Evolutionary conservation across 208 protist genomes (phyloP), one percentile per base, ranked within the genome.

Genomic region (Wallacemonas collosoma): DNA sequence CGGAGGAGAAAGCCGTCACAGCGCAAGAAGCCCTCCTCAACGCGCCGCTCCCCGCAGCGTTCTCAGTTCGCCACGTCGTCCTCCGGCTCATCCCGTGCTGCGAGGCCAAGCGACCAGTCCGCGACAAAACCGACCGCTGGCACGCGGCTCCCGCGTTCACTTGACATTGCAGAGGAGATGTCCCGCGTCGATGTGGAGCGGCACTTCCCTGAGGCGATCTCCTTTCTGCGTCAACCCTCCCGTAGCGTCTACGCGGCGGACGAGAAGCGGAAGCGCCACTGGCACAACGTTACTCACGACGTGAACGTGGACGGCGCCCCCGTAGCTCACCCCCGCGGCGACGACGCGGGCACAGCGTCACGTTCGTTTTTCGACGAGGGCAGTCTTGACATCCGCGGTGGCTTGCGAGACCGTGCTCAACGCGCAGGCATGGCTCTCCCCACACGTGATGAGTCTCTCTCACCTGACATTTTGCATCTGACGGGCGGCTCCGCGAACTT

Each of bases 361-460:
- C 61, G 68, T 17, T 93, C 88, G 38, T 92, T 94, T 66, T 96
- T 96, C 58, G 85, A 93, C 68, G 77, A 96, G 48, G 89, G 84
- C 12, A 74, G 91, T 47, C 36, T 96, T 14, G 87, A 94, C 68
- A 93, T 96, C 47, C 87, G 87, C 40, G 72, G 81, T 11, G 73
- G 72, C 3, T 58, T 83, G 50, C 60, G 47, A 26, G 51, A 82
- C 39, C 68, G 73, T 57, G 68, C 74, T 36, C 70, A 38, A 3
- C 17, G 7, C 1, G 35, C 17, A 1, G 48, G 57, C 26, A 63
- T 44, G 39, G 51, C 73, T 68, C 71, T 66, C 39, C 75, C 45
- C 47, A 74, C 50, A 15, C 68, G 48, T 8, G 40, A 36, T 39
- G 83, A 91, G 58, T 51, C 39, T 14, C 55, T 82, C 7, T 92